These are phyloP conservation scores for Sugiyamaella sp. DNA, from an alignment of 1,139 yeast species.

Conservation along the genomic window DNA sequence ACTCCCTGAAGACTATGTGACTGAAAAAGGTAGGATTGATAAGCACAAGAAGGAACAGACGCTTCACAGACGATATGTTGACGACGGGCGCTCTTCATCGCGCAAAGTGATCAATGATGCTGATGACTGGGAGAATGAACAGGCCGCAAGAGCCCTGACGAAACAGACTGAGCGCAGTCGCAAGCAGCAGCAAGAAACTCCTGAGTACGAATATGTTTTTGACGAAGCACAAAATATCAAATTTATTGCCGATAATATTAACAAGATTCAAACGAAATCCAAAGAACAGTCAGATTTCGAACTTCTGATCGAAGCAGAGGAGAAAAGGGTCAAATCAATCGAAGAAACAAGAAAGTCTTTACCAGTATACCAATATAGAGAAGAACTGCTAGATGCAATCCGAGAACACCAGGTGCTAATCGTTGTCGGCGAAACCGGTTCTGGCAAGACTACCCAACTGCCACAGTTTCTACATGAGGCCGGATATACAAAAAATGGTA, in stretches of 20 bases:
- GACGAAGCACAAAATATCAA: slow-evolving; percentile 76
- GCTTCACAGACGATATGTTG: slow-evolving; percentile 42
- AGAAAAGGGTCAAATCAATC: slow-evolving; percentile 48
- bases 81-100: slow-evolving; percentile 42
- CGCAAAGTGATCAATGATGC: slow-evolving; percentile 43
- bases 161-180: slow-evolving; percentile 10
- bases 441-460: slow-evolving; percentile 94
- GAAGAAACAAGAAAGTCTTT: slow-evolving; percentile 60
- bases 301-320: slow-evolving; percentile 47
- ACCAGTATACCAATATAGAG: slow-evolving; percentile 74
- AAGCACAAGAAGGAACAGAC: slow-evolving; percentile 53
- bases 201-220: slow-evolving; percentile 77
- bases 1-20: slow-evolving; percentile 60
- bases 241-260: slow-evolving; percentile 53
- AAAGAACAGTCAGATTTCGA: slow-evolving; percentile 40
- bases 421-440: slow-evolving; percentile 96
- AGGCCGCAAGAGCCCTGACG: slow-evolving; percentile 52
- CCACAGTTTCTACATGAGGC: slow-evolving; percentile 88
- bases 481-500: slow-evolving; percentile 62
- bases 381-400: slow-evolving; percentile 65
- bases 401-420: slow-evolving; percentile 71
- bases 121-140: slow-evolving; percentile 68
- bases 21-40: slow-evolving; percentile 56
- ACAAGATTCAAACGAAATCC: slow-evolving; percentile 26
- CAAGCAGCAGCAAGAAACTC: slow-evolving; percentile 45